Base-by-base conservation (phyloP, 2,329 filamentous ascomycete genomes). In the Hortaea werneckii region DNA sequence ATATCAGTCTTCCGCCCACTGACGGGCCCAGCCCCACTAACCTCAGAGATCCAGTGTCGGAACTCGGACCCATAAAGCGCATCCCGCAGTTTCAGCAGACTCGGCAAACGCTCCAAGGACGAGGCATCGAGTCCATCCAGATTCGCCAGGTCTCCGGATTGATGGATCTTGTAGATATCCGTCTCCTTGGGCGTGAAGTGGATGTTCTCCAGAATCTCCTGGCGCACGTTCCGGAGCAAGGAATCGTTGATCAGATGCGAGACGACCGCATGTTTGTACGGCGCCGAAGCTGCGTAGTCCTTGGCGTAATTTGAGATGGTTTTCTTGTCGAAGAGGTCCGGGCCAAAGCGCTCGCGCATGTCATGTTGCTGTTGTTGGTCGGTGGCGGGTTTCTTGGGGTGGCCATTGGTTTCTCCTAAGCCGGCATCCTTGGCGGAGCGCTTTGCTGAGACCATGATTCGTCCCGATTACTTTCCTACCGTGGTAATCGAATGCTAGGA, bases 91-190 rank as follows among this genome's bases (percentile, higher is more conserved):
- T 81, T 79, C 38, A 95, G 79, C n/a, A 98, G 74, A 9, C 87
- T 94, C 0, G 92, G 92, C 10, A 98, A 73, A 62, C 87, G 88
- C 50, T 83, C 77, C 45, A 96, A 77, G 5, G 89, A 88, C 6
- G 82, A 81, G 62, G 94, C 83, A 51, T 94, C 87, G 38, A 98
- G 78, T 26, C 92, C 92, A 67, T 95, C 90, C 48, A 98, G 80
- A 68, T 98, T 98, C 40, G 92, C 92, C 30, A 98, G 77, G 65
- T 98, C 92, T 54, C 92, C 92, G 4, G 90, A 96, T 72, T 98
- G 92, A 75, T 95, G 89, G 62, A 98, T 96, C 69, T 94, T 95
- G 78, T 98, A 98, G 58, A 98, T 98, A 66, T 98, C 92, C 41
- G 92, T 98, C 68, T 98, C 92, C 67, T 98, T 98, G 58, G 89